phyloP scores from a whole-genome alignment of 164 flowering plant species.

The Magnolia officinalis region DNA sequence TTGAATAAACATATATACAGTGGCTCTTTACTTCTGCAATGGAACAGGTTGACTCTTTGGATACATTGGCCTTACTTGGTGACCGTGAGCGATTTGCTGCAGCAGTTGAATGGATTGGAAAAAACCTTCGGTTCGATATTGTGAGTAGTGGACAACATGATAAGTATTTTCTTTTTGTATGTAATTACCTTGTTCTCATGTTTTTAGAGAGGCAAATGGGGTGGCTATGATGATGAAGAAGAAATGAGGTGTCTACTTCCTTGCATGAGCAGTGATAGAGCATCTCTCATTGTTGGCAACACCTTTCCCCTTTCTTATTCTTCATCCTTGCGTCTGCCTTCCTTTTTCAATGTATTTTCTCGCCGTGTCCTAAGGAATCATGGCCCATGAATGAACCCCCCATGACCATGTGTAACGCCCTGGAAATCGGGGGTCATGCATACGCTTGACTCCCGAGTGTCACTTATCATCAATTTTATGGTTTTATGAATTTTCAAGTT shows the following conservation, averaged over 20 bases:
- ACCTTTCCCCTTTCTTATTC: not conserved
- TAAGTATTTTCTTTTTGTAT: no score
- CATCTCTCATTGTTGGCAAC: no score
- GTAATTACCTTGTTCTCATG: not conserved
- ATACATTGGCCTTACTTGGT: constrained; percentile 81
- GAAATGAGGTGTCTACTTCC: not conserved
- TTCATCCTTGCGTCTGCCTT: not conserved
- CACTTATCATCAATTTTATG: no score
- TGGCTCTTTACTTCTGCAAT: not conserved
- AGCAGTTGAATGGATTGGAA: constrained; percentile 95
- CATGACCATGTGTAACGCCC: no score
- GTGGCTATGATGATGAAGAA: not conserved
- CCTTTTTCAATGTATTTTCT: not conserved
- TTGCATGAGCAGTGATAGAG: not conserved
- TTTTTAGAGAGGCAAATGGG: not conserved
- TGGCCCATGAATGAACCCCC: not conserved
- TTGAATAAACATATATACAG: not conserved
- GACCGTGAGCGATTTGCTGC: constrained; percentile 68
- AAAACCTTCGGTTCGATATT: constrained; percentile 88
- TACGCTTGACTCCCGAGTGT: no score
- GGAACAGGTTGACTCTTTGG: constrained; percentile 85
- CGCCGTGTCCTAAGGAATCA: not conserved
- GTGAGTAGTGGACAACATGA: constrained; percentile 47
- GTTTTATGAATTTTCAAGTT: no score
- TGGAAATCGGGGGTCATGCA: no score